Percentiles rank a stretch among this genome's conserved stretches.
These are phyloP conservation scores for Botryotinia convoluta DNA, from an alignment of 2,329 filamentous ascomycete species.

Conservation along the genomic window DNA sequence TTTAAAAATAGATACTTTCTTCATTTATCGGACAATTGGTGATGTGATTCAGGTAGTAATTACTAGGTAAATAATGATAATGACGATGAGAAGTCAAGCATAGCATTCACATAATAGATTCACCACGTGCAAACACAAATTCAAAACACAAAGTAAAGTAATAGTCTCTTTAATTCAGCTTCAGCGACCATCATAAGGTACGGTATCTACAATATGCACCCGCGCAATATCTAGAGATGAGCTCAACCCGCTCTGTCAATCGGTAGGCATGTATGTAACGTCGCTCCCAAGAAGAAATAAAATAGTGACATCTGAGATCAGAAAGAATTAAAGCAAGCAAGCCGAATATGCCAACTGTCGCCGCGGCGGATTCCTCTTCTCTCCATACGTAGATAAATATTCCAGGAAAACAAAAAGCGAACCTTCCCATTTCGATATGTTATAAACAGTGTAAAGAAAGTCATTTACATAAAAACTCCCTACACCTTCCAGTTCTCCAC, in stretches of 20 bases:
- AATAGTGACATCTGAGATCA: background rate
- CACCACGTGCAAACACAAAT: background rate
- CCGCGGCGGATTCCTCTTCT: background rate
- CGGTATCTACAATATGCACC: background rate
- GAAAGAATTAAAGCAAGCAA: background rate
- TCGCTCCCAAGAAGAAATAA: background rate
- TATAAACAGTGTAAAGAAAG: conserved; percentile 4
- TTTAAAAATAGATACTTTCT: background rate
- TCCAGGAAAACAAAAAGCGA: background rate
- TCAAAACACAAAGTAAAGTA: background rate
- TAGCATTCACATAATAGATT: background rate
- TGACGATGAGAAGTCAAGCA: background rate
- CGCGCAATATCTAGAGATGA: background rate
- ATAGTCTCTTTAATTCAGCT: background rate
- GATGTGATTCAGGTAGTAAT: background rate
- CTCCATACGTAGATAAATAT: background rate
- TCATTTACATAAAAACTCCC: conserved; percentile 9
- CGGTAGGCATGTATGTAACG: background rate
- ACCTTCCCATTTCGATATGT: background rate
- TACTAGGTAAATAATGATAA: background rate
- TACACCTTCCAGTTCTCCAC: background rate
- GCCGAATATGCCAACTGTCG: background rate
- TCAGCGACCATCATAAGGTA: background rate
- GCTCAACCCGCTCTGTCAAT: background rate
- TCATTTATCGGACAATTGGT: background rate